Base-by-base conservation (phyloP, 441 rosid species). In the Croton laevigatus region DNA sequence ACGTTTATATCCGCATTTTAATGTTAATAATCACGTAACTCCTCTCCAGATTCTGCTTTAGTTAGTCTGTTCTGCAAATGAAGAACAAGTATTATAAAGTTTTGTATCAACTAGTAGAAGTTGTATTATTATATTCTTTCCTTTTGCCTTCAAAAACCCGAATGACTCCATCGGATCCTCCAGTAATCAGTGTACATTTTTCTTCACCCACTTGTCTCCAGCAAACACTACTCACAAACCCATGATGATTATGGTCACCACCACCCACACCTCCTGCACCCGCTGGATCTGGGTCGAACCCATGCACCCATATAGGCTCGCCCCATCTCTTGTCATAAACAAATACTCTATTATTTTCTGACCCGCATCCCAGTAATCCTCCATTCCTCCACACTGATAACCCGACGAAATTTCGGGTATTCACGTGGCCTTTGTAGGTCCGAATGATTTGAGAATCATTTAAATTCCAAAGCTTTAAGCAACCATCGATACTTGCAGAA, bases 261-360 rank as follows among this genome's bases (percentile, higher is more conserved):
- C 32, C 32, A 2, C 32, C 23, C 14, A 68, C 75, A 8, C 51
- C 36, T 13, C 51, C 36, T 13, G 71, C 65, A 66, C 61, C 77
- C 40, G 16, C 8, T 38, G 84, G 77, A 59, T 81, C 8, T 38
- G 84, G 77, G 62, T 81, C 85, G 62, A 84, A 83, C 67, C 82
- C 84, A 22, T 73, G 82, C 60, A 78, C 82, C 96, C 97, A 93
- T 46, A 93, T 77, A 62, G 97, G 94, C 48, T 89, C 84, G 7
- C 78, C 88, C 97, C 97, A 91, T 71, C 91, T 79, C 75, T 67
- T 86, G 46, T 93, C 98, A 2, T 91, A 93, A 60, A 91, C 91
- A 62, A 86, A 85, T 64, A 91, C 91, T 71, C 81, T 77, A 63
- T 91, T 84, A 72, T 81, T 75, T 67, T 93, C 97, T 38, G 98